Conservation (phyloP, 768 basidiomycete genomes). For the Boletus vinaceobasis region DNA sequence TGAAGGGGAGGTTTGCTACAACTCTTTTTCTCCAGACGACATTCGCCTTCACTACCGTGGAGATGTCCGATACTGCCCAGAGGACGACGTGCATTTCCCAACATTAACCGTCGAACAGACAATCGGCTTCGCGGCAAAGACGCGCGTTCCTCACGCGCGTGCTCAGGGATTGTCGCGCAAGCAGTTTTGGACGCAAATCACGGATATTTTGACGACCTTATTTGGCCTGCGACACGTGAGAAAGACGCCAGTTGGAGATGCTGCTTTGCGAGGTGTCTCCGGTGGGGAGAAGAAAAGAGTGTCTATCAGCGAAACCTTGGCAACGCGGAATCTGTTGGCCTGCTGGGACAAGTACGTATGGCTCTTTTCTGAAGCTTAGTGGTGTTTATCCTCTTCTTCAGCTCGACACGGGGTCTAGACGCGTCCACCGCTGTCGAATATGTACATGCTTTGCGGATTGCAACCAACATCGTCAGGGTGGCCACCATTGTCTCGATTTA, state of each 20-base stretch:
- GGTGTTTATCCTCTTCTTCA: conserved; percentile 50
- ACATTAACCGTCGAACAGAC: conserved; percentile 80
- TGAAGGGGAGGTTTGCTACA: conserved; percentile 70
- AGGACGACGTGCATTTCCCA: conserved; percentile 85
- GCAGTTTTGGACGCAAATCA: conserved; percentile 15
- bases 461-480: conserved; percentile 51
- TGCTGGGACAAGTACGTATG: conserved; percentile 67
- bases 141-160: conserved; percentile 61
- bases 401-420: conserved; percentile 65
- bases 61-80: conserved; percentile 77
- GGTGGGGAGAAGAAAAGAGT: conserved; percentile 85
- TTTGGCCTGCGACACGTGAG: conserved; percentile 75
- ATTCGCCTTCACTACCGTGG: conserved; percentile 68
- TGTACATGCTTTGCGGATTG: conserved; percentile 63
- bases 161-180: conserved; percentile 39
- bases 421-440: conserved; percentile 74
- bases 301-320: conserved; percentile 68
- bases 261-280: conserved; percentile 66
- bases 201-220: conserved; percentile 57
- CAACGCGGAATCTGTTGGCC: conserved; percentile 68
- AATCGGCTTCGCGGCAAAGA: conserved; percentile 63
- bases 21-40: conserved; percentile 65
- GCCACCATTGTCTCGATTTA: conserved; percentile 81
- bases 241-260: conserved; percentile 78
- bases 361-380: conserved; percentile 16